A percentile compares a stretch with the other conserved stretches of the same genome.
phyloP scores from a whole-genome alignment of 2,329 filamentous ascomycete genomes.

The Hortaea sp. region DNA sequence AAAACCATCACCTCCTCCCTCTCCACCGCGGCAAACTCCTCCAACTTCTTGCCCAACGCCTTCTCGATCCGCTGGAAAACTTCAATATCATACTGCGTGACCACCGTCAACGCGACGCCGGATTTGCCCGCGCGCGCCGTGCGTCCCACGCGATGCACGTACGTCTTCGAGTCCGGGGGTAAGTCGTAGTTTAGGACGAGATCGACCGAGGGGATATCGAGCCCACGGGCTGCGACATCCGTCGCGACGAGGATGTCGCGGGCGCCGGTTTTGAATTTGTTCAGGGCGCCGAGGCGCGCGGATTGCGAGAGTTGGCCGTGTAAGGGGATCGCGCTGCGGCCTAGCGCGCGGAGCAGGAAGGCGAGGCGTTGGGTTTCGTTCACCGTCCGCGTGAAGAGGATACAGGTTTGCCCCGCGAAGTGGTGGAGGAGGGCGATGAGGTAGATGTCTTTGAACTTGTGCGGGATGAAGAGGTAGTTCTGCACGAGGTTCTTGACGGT shows the following conservation, averaged over 20 bases:
- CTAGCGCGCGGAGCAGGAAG: constrained; percentile 71
- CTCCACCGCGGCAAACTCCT: constrained; percentile 52
- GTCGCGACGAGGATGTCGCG: constrained; percentile 84
- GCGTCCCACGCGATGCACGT: constrained; percentile 80
- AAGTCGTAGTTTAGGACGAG: constrained; percentile 79
- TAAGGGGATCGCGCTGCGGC: constrained; percentile 82
- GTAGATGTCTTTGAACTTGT: constrained; percentile 81
- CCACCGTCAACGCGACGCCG: constrained; percentile 68
- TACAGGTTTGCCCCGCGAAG: constrained; percentile 72
- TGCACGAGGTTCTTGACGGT: constrained; percentile 84
- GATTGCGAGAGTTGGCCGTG: constrained; percentile 89
- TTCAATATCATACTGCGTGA: constrained; percentile 82
- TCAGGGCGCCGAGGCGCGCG: constrained; percentile 72
- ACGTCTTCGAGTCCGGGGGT: constrained; percentile 77
- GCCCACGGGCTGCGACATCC: constrained; percentile 83
- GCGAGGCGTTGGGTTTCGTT: constrained; percentile 81
- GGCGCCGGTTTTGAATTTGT: constrained; percentile 76
- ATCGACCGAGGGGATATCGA: constrained; percentile 89
- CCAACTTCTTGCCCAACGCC: constrained; percentile 66
- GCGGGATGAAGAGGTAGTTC: constrained; percentile 75
- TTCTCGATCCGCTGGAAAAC: constrained; percentile 73
- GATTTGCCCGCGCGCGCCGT: constrained; percentile 80
- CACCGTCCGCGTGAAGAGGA: constrained; percentile 87
- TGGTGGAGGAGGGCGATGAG: constrained; percentile 80
- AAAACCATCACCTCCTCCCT: constrained; percentile 84